These are phyloP conservation scores for Knoxdaviesia capensis DNA, from an alignment of 2,329 filamentous ascomycete genomes.

Conservation along the genomic window DNA sequence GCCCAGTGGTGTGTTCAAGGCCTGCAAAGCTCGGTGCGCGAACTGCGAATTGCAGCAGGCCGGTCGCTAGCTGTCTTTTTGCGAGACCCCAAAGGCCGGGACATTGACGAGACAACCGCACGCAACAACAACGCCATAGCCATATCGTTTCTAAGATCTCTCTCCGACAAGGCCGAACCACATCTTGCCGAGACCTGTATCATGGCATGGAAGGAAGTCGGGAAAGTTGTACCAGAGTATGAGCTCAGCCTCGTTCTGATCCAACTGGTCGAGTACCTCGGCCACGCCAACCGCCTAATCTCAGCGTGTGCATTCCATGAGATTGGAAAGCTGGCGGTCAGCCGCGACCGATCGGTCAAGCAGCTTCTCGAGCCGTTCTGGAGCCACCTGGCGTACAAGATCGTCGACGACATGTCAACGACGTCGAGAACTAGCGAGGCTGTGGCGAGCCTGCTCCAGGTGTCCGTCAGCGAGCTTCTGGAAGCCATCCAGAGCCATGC, in stretches of 20 bases:
- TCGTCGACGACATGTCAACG: conserved; percentile 61
- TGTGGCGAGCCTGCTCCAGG: conserved; percentile 62
- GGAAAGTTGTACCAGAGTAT: conserved; percentile 54
- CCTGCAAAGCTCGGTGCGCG: conserved; percentile 64
- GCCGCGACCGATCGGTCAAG: conserved; percentile 37
- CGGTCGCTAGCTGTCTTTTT: conserved; percentile 49
- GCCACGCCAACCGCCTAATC: conserved; percentile 60
- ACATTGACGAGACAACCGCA: not conserved
- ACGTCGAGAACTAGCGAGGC: conserved; percentile 67
- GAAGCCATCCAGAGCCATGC: conserved; percentile 60
- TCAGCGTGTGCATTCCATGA: conserved; percentile 71
- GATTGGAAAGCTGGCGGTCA: conserved; percentile 51
- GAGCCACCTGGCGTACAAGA: conserved; percentile 62
- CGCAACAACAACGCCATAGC: conserved; percentile 19
- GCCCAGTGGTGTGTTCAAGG: conserved; percentile 70
- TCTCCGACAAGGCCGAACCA: conserved; percentile 48
- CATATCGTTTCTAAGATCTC: conserved; percentile 48
- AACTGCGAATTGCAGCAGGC: conserved; percentile 64
- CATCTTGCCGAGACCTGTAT: conserved; percentile 68
- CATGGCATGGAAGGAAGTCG: conserved; percentile 69
- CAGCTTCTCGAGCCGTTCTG: conserved; percentile 74
- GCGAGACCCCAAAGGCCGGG: conserved; percentile 6
- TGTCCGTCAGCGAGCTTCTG: conserved; percentile 56
- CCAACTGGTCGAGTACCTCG: conserved; percentile 69
- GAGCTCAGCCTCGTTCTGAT: conserved; percentile 75